phyloP scores from a whole-genome alignment of 2,329 filamentous ascomycete genomes.

The Monosporascus sp. region DNA sequence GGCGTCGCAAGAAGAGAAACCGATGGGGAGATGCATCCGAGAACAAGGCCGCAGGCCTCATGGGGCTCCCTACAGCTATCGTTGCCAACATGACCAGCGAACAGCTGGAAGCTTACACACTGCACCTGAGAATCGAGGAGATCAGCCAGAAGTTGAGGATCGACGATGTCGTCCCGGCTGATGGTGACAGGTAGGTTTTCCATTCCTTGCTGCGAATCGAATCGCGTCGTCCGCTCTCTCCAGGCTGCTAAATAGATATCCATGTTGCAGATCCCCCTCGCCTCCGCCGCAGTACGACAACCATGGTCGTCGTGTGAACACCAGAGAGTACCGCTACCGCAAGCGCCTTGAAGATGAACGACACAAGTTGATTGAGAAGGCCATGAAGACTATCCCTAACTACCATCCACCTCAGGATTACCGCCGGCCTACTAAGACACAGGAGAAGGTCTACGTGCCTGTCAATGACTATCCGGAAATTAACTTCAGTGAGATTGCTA shows the following conservation, averaged over 20 bases:
- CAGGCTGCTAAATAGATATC: slow-evolving; percentile 9
- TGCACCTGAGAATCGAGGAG: slow-evolving; percentile 96
- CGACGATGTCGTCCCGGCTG: slow-evolving; percentile 95
- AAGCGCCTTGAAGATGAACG: slow-evolving; percentile 98
- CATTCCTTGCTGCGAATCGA: not conserved
- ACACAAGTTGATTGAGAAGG: slow-evolving; percentile 97
- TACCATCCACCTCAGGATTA: slow-evolving; percentile 99
- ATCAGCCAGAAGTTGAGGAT: slow-evolving; percentile 99
- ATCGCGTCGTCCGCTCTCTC: not conserved
- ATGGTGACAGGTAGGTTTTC: slow-evolving; percentile 78
- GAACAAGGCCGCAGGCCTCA: slow-evolving; percentile 96
- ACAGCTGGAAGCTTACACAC: slow-evolving; percentile 93
- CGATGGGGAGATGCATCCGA: slow-evolving; percentile 96
- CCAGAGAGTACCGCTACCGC: slow-evolving; percentile 95
- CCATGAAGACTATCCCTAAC: slow-evolving; percentile 99
- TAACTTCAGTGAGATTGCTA: slow-evolving; percentile 99
- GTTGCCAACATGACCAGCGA: slow-evolving; percentile 97
- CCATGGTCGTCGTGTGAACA: slow-evolving; percentile 98
- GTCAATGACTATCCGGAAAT: slow-evolving; percentile 99
- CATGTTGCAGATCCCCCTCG: slow-evolving; percentile 72
- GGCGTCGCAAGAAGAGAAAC: slow-evolving; percentile 95
- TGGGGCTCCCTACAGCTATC: slow-evolving; percentile 95
- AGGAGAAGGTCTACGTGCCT: slow-evolving; percentile 99
- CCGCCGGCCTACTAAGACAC: slow-evolving; percentile 97
- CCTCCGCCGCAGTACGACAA: slow-evolving; percentile 98